A percentile compares a stretch with the other conserved stretches of the same genome.
phyloP scores from a whole-genome alignment of 257 asterid species.

The Jasminum sambac region DNA sequence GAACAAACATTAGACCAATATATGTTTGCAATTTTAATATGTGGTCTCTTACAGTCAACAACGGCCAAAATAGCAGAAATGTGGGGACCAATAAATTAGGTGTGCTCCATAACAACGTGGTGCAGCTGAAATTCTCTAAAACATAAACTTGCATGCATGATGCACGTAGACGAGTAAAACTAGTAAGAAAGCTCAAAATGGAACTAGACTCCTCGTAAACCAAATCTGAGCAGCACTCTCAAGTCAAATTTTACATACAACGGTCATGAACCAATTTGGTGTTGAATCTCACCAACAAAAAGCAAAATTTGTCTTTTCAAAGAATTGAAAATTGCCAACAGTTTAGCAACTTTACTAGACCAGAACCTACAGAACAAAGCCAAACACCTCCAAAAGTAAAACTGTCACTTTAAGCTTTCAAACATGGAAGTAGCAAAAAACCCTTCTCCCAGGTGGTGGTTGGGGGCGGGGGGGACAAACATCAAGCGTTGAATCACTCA shows the following conservation, averaged over 20 bases:
- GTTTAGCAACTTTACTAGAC: neutral
- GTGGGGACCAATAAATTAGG: neutral
- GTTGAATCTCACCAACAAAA: neutral
- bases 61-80: neutral
- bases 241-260: neutral
- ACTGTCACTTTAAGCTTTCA: constrained; percentile 2
- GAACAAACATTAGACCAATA: neutral
- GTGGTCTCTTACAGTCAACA: neutral
- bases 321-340: neutral
- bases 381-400: neutral
- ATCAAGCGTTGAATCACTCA: constrained; percentile 33
- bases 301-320: neutral
- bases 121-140: neutral
- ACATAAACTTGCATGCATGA: neutral
- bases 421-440: neutral
- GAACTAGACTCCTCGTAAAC: neutral
- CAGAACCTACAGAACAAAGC: neutral
- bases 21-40: neutral
- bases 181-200: neutral
- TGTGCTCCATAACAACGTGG: neutral
- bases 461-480: neutral
- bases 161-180: neutral
- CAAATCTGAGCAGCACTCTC: neutral
- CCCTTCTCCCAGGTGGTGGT: neutral
- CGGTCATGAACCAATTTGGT: neutral